phyloP scores from a whole-genome alignment of 768 basidiomycete species.

The Termitomyces heimii region DNA sequence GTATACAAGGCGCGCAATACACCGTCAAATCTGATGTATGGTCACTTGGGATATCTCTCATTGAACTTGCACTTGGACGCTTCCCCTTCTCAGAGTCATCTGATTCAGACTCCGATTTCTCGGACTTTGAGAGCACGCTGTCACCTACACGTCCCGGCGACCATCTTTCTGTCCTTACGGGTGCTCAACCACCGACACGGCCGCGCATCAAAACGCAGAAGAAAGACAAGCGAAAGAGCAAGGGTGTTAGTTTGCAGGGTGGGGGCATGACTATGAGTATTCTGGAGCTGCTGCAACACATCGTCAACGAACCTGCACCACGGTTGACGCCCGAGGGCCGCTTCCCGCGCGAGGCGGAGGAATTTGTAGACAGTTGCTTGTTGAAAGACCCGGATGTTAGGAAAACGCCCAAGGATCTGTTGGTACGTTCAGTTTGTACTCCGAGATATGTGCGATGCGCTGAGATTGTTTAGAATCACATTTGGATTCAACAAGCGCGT shows the following conservation, averaged over 20 bases:
- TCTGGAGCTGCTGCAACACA: slow-evolving; percentile 92
- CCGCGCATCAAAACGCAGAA: slow-evolving; percentile 41
- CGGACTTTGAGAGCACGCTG: slow-evolving; percentile 76
- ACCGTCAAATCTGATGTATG: slow-evolving; percentile 99
- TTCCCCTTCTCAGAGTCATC: slow-evolving; percentile 92
- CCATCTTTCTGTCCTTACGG: slow-evolving; percentile 29
- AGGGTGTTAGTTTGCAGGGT: slow-evolving; percentile 89
- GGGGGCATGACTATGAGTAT: slow-evolving; percentile 98
- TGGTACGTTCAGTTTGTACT: slow-evolving; percentile 41
- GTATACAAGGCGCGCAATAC: slow-evolving; percentile 97
- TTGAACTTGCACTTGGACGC: slow-evolving; percentile 93
- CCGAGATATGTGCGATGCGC: not conserved
- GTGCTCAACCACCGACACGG: slow-evolving; percentile 26
- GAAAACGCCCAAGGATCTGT: slow-evolving; percentile 82
- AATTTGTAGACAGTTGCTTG: slow-evolving; percentile 87
- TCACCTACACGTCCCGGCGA: slow-evolving; percentile 59
- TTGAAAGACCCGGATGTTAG: slow-evolving; percentile 83
- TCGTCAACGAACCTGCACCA: slow-evolving; percentile 98
- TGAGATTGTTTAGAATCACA: slow-evolving; percentile 45
- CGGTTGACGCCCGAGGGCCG: slow-evolving; percentile 69
- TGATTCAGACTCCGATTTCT: slow-evolving; percentile 73
- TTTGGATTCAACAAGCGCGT: slow-evolving; percentile 67
- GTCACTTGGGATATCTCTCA: slow-evolving; percentile 95
- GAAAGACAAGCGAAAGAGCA: slow-evolving; percentile 83
- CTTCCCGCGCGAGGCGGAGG: slow-evolving; percentile 66